These are phyloP conservation scores for Zancudomyces culisetae DNA, from an alignment of 371 early-diverging fungal genomes.

Conservation along the genomic window DNA sequence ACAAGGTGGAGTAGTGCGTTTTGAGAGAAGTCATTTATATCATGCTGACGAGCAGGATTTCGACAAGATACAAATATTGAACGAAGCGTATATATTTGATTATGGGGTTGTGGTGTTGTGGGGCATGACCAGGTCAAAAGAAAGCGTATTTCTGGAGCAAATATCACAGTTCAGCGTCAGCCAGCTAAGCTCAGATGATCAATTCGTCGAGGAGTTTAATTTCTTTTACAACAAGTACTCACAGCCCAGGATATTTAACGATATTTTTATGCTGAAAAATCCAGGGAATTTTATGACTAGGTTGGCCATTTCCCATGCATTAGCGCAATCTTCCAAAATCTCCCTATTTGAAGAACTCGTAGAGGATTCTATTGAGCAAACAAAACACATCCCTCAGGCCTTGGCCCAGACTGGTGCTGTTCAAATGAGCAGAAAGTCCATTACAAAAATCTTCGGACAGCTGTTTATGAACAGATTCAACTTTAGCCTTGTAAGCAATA, in stretches of 20 bases:
- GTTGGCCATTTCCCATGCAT: conserved; percentile 65
- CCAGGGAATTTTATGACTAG: conserved; percentile 62
- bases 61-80: conserved; percentile 15
- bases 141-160: conserved; percentile 50
- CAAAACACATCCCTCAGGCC: conserved; percentile 62
- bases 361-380: conserved; percentile 63
- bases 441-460: conserved; percentile 71
- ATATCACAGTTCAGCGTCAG: conserved; percentile 29
- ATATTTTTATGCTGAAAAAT: conserved; percentile 50
- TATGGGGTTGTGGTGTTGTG: conserved; percentile 91
- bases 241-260: conserved; percentile 41
- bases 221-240: conserved; percentile 53
- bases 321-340: conserved; percentile 75
- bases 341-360: conserved; percentile 61
- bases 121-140: conserved; percentile 80
- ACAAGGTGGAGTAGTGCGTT: conserved; percentile 5
- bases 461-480: conserved; percentile 74
- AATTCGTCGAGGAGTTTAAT: conserved; percentile 64
- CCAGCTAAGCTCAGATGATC: conserved; percentile 36
- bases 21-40: neutral
- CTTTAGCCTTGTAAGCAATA: conserved; percentile 65
- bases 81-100: conserved; percentile 71
- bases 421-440: conserved; percentile 49
- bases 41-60: neutral
- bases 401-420: conserved; percentile 67